phyloP scores from a whole-genome alignment of 2,329 filamentous ascomycete species.

The Cladosporium sp. region DNA sequence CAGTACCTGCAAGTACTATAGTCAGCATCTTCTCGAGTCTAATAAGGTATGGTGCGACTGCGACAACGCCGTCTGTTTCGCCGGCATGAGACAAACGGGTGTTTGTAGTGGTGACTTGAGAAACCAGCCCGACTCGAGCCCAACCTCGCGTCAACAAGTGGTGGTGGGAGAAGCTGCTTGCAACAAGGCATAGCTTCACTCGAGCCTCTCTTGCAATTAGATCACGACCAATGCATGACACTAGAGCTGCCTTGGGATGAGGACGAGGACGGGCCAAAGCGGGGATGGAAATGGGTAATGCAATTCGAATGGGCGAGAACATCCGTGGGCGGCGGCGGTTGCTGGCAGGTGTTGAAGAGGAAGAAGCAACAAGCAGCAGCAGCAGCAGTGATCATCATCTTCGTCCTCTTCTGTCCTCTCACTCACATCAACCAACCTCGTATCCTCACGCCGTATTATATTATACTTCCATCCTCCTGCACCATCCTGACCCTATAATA shows the following conservation, averaged over 20 bases:
- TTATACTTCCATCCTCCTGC: not conserved
- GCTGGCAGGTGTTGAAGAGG: not conserved
- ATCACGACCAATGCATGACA: not conserved
- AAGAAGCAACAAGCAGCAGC: not conserved
- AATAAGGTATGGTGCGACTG: not conserved
- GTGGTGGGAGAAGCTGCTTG: not conserved
- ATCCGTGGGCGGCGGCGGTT: not conserved
- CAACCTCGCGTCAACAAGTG: not conserved
- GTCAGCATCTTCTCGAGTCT: not conserved
- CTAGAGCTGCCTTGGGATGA: not conserved
- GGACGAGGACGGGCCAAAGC: not conserved
- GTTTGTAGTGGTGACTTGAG: not conserved
- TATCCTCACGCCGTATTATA: not conserved
- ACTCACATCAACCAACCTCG: not conserved
- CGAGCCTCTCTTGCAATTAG: not conserved
- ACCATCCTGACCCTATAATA: not conserved
- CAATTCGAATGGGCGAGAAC: not conserved
- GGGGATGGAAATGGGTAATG: not conserved
- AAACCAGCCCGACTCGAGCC: not conserved
- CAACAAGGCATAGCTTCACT: not conserved
- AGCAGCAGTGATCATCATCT: not conserved
- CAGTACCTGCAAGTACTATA: not conserved
- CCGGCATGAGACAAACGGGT: not conserved
- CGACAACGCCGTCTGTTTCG: constrained; percentile 1
- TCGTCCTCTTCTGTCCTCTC: not conserved